Base-by-base conservation (phyloP, 2,329 filamentous ascomycete species). In the Coleophoma crateriformis region DNA sequence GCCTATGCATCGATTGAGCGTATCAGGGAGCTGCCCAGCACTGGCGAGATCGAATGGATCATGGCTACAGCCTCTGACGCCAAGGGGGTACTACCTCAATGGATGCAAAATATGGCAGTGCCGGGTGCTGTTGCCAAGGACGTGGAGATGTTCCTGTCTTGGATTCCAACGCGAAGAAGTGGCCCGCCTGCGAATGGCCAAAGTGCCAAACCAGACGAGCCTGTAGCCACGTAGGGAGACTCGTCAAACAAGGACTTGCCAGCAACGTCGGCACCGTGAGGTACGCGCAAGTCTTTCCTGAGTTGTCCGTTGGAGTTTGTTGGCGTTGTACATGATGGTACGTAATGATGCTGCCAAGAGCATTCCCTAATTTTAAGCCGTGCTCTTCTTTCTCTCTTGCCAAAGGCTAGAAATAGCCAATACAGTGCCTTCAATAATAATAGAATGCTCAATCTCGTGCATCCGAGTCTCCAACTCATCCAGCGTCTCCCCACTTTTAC, bases 11-110 rank as follows among this genome's bases (percentile, higher is more conserved):
- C 81, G 54, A 72, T 90, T 1, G 87, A 90, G 69, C 69, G 79
- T 42, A 68, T 86, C 33, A 47, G 61, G 45, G 41, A 62, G 37
- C 37, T 63, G 19, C 57, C 59, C 6, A 57, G 49, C 4, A 62
- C 58, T n/a, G 68, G 70, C 1, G 64, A 68, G 15, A 73, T 88
- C 43, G 82, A 86, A 65, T 94, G 88, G 88, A 71, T 85, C 50
- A 91, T 92, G 85, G 85, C 81, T 8, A 91, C 87, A 10, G 78
- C 83, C 11, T 86, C 82, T 51, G 79, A 91, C 64, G 87, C 87
- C 0, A 75, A 75, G 48, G 88, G 88, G 0, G 66, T 76, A 27
- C 60, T 91, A 49, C 88, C 88, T 0, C 71, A 76, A 63, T 82
- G 75, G 71, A 63, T 85, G 56, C 87, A 90, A 71, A 82, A 80